Evolutionary conservation across 2,329 filamentous ascomycete species (phyloP), one percentile per base, ranked within the genome.

Genomic region (Pseudogymnoascus sp.): DNA sequence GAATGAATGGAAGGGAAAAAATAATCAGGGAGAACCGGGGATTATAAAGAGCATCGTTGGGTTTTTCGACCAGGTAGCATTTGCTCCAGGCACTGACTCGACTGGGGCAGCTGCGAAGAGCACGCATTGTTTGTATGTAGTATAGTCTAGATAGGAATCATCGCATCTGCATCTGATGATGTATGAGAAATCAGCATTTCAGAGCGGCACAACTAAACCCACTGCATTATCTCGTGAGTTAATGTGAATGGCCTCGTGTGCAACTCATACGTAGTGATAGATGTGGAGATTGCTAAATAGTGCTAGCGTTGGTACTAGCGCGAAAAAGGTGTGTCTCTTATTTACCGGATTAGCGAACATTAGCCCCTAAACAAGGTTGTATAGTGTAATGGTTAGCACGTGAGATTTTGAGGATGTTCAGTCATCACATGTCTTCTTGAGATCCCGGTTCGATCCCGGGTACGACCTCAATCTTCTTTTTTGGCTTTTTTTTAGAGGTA

Each of bases 391-490:
- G 49, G 49, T 55, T 55, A 55, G 49, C 49, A 55, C 49, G 49
- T 55, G 49, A 55, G 49, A 55, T 55, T 55, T 55, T 55, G 49
- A 55, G 28, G 49, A 55, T 55, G 49, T 55, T 55, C 49, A 55
- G 49, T 35, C 28, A 55, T 55, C 49, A 55, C 49, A 55, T 21
- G 28, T 55, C 49, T 55, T 55, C 49, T 55, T 55, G 49, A 55
- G 49, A 55, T 55, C 49, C 49, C 49, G 49, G 49, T 55, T 55
- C 49, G 49, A 55, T 55, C 49, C 49, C 49, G 49, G 49, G 49
- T 33, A 55, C 49, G 49, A 55, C 49, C 49, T 55, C 28, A 55
- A 55, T 31, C n/a, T 33, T 6, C n/a, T 21, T 55, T 49, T 55
- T 55, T 33, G 28, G 5, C 16, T 33, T 21, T 33, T 55, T 52